A percentile compares a stretch with the other conserved stretches of the same genome.
Evolutionary conservation across 2,329 filamentous ascomycete species (phyloP).

Genomic region (Ceratocystis cacaofunesta): DNA sequence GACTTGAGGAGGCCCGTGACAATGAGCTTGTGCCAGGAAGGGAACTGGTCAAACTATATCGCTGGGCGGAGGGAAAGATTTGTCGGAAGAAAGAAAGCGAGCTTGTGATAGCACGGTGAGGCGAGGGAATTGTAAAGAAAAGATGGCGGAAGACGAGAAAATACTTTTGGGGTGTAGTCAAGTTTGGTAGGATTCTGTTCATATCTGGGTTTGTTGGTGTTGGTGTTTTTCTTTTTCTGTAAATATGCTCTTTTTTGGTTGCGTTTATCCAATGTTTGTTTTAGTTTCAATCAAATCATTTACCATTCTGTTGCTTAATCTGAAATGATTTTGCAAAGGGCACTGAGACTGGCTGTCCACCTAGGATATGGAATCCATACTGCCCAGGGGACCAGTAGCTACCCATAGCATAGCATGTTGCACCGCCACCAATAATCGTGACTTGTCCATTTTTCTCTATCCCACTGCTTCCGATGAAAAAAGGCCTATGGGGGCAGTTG

Average conservation of each 20-base stretch:
- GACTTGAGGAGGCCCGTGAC: slow-evolving; percentile 28
- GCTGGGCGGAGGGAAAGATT: slow-evolving; percentile 1
- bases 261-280: background rate
- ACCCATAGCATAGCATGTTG: slow-evolving; percentile 82
- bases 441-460: slow-evolving; percentile 32
- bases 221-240: background rate
- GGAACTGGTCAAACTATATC: slow-evolving; percentile 4
- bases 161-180: too few relatives aligned
- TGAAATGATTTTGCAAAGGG: background rate
- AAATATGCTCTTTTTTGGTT: background rate
- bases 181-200: too few relatives aligned
- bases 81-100: background rate
- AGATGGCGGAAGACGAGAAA: background rate
- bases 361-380: slow-evolving; percentile 24
- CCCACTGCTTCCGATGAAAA: slow-evolving; percentile 56
- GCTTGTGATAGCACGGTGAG: background rate
- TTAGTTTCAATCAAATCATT: background rate
- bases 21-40: slow-evolving; percentile 18
- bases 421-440: slow-evolving; percentile 61
- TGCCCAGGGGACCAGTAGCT: slow-evolving; percentile 62
- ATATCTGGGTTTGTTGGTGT: background rate
- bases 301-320: background rate
- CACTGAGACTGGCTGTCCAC: background rate
- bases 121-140: background rate
- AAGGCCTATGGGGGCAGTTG: slow-evolving; percentile 29